Evolutionary conservation across 306 rosid genomes (phyloP).

Genomic region (Prosopis cineraria): DNA sequence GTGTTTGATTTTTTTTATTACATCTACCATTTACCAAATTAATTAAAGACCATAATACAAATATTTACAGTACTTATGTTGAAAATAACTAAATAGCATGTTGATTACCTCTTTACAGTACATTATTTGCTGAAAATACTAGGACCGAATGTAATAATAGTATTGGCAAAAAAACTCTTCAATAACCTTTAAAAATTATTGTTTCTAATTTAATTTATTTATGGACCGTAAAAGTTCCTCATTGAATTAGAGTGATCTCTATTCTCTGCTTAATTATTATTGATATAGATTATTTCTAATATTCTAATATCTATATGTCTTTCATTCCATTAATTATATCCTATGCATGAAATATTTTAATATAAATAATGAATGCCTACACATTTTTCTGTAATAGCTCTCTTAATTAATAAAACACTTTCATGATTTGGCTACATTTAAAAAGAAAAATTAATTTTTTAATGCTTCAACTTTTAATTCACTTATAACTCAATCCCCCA

Average conservation of each 20-base stretch:
- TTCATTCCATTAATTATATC: no score
- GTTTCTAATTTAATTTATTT: background rate
- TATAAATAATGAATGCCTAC: background rate
- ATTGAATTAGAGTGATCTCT: background rate
- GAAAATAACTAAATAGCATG: background rate
- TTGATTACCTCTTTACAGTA: background rate
- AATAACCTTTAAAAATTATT: background rate
- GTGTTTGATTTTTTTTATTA: background rate
- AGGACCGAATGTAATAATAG: background rate
- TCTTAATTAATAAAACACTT: background rate
- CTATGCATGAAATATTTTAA: no score
- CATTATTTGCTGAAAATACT: background rate
- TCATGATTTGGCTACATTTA: background rate
- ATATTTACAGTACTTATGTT: background rate
- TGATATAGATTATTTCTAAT: no score
- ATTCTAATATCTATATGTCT: no score
- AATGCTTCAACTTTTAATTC: no score
- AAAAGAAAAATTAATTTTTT: no score
- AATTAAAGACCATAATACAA: no score
- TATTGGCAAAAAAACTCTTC: background rate
- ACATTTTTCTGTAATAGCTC: background rate
- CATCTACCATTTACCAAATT: background rate
- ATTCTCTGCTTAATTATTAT: background rate
- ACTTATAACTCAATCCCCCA: no score
- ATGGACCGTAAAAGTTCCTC: background rate